Evolutionary conservation across 805 yeast species (phyloP).

Genomic region (Zygosaccharomyces pseudorouxii): DNA sequence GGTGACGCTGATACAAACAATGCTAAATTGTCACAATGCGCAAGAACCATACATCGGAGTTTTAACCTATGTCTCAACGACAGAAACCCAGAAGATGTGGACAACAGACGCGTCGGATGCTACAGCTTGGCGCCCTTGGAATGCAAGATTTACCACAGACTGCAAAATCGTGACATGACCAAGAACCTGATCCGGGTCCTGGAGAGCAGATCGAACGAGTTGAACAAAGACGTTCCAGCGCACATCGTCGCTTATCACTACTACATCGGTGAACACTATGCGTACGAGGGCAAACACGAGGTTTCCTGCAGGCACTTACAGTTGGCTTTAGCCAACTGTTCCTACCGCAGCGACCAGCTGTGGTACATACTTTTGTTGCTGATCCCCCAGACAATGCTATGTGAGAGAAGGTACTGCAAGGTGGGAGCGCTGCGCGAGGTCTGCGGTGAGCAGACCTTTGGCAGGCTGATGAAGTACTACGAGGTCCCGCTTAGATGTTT

Average conservation of each 20-base stretch:
- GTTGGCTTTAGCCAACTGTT: slow-evolving; percentile 8
- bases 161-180: slow-evolving; percentile 67
- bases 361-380: slow-evolving; percentile 49
- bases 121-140: slow-evolving; percentile 68
- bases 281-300: slow-evolving; percentile 43
- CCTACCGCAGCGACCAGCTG: slow-evolving; percentile 17
- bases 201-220: slow-evolving; percentile 34
- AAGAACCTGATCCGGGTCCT: slow-evolving; percentile 69
- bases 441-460: slow-evolving; percentile 34
- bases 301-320: slow-evolving; percentile 33
- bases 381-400: slow-evolving; percentile 58
- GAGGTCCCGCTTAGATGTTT: slow-evolving; percentile 46
- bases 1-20: slow-evolving; percentile 20
- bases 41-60: slow-evolving; percentile 63
- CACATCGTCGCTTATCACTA: slow-evolving; percentile 52
- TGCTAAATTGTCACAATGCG: slow-evolving; percentile 45
- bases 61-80: slow-evolving; percentile 78
- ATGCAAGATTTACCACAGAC: slow-evolving; percentile 61
- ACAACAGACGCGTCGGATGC: slow-evolving; percentile 57
- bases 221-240: slow-evolving; percentile 6
- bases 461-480: not conserved
- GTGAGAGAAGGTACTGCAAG: slow-evolving; percentile 46
- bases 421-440: slow-evolving; percentile 5
- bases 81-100: slow-evolving; percentile 47
- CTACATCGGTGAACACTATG: slow-evolving; percentile 61